phyloP scores from a whole-genome alignment of 495 filamentous ascomycete species.

The Friedmanniomyces simplex region DNA sequence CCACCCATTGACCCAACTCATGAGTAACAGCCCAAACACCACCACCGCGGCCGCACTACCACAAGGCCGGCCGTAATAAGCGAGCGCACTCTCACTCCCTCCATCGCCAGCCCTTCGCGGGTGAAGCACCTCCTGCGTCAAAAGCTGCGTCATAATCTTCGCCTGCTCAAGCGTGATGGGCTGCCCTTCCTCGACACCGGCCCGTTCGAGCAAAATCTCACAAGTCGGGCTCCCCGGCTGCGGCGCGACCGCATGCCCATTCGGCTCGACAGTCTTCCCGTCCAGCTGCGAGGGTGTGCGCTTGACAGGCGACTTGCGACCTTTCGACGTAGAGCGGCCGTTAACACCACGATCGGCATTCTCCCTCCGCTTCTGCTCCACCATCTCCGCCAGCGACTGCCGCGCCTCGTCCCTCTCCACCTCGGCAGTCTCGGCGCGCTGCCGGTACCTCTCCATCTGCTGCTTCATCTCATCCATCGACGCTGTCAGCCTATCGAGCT shows the following conservation, averaged over 20 bases:
- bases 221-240: conserved; percentile 9
- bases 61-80: conserved; percentile 65
- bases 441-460: conserved; percentile 66
- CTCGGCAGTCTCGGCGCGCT: conserved; percentile 71
- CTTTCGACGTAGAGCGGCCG: not conserved
- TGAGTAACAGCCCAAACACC: conserved; percentile 76
- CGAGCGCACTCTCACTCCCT: conserved; percentile 18
- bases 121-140: conserved; percentile 34
- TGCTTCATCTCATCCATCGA: conserved; percentile 77
- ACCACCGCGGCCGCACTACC: conserved; percentile 84
- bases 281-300: not conserved
- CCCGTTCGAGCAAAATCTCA: conserved; percentile 21
- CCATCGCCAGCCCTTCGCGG: conserved; percentile 23
- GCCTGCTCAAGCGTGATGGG: conserved; percentile 28
- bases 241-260: conserved; percentile 12
- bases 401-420: conserved; percentile 54
- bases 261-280: not conserved
- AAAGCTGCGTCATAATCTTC: conserved; percentile 34
- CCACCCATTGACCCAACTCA: conserved; percentile 92
- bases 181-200: conserved; percentile 25
- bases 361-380: conserved; percentile 63
- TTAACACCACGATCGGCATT: conserved; percentile 39
- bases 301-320: not conserved
- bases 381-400: conserved; percentile 77
- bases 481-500: conserved; percentile 65